Evolutionary conservation across 2,329 filamentous ascomycete genomes (phyloP), one percentile per base, ranked within the genome.

Genomic region (Nigrograna mackinnonii): DNA sequence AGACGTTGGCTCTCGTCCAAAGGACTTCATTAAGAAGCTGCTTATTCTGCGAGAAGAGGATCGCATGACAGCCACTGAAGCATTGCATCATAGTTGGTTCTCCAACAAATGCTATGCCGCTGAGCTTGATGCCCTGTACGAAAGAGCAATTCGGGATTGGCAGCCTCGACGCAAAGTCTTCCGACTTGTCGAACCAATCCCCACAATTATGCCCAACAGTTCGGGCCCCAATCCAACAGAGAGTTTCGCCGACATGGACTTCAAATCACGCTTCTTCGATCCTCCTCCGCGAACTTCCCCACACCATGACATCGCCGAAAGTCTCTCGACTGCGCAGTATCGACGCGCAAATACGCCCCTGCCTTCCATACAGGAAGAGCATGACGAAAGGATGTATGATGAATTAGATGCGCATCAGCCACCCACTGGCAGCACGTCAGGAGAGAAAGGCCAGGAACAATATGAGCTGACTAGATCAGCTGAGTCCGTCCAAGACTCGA

Each of bases 41-140:
- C 67, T 84, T 1, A 61, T 75, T 0, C 62, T 78, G 1, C 67
- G 81, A 17, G 79, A 80, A 49, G 50, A 62, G 3, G 44, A 65
- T 28, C 72, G 82, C 20, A 68, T 83, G 64, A 77, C 75, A 7
- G 79, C 73, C 3, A 69, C 71, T n/a, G 57, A 81, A 58, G 79
- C 80, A 3, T 55, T 84, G 22, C 41, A 58, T 7, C 79, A 84
- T 60, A 41, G 54, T 7, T 85, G 82, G 82, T 80, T 85, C 51
- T 73, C 73, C 1, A 76, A 79, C 51, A 60, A 66, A n/a, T 52
- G 61, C 6, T 74, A 80, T 55, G 69, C 63, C 16, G 57, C 57
- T 12, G 70, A 76, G 14, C 74, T 80, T 41, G 68, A 79, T 21
- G 69, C 68, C 1, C 59, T 79, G 3, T 83, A 83, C 49, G 38